Conservation (phyloP, 768 basidiomycete genomes). For the Suillus alpinus region DNA sequence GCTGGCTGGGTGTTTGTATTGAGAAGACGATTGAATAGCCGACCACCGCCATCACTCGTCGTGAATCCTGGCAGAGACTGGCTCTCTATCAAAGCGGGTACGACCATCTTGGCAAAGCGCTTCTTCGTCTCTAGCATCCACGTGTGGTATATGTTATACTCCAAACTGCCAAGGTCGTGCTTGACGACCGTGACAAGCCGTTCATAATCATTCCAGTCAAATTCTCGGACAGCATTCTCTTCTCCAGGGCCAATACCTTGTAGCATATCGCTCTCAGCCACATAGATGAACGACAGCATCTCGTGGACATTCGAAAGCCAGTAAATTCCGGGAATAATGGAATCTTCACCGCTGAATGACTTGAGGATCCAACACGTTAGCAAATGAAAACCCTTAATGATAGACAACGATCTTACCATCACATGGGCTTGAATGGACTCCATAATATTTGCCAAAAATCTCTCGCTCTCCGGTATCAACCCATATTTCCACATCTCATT, state of each 20-base stretch:
- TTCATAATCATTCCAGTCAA: slow-evolving; percentile 97
- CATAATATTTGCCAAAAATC: slow-evolving; percentile 99
- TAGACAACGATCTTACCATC: slow-evolving; percentile 64
- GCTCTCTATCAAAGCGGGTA: slow-evolving; percentile 97
- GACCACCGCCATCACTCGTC: slow-evolving; percentile 88
- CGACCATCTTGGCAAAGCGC: slow-evolving; percentile 93
- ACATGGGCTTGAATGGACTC: slow-evolving; percentile 96
- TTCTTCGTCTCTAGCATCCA: slow-evolving; percentile 99
- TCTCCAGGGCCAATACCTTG: slow-evolving; percentile 97
- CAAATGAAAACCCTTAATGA: background rate
- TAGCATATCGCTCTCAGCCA: slow-evolving; percentile 98
- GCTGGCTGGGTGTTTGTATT: slow-evolving; percentile 84
- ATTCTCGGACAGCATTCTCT: slow-evolving; percentile 86
- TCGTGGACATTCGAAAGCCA: slow-evolving; percentile 99
- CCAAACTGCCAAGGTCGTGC: slow-evolving; percentile 95
- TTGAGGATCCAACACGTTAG: slow-evolving; percentile 26
- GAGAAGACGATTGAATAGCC: slow-evolving; percentile 90
- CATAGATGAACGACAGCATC: slow-evolving; percentile 97
- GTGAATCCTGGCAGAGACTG: slow-evolving; percentile 98
- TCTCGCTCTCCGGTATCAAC: slow-evolving; percentile 92
- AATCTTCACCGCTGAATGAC: slow-evolving; percentile 92
- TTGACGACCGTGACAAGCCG: slow-evolving; percentile 96
- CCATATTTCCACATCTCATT: slow-evolving; percentile 99
- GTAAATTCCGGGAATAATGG: slow-evolving; percentile 94
- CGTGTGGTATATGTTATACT: slow-evolving; percentile 99